Percentiles rank a stretch among this genome's conserved stretches.
Evolutionary conservation across 306 rosid species (phyloP).

Genomic region (Hippophae gyantsensis): DNA sequence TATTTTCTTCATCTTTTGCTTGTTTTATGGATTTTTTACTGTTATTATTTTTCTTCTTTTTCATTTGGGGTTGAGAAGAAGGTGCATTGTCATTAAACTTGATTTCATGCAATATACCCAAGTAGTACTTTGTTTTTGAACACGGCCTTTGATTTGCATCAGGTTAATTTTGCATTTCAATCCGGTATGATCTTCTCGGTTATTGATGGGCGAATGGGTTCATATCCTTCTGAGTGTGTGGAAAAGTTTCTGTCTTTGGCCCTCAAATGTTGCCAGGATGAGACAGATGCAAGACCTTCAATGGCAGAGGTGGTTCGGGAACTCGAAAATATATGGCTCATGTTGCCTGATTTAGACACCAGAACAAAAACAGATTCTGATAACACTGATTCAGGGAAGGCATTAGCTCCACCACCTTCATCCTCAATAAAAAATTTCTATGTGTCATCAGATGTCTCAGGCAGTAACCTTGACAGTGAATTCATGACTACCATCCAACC

Average conservation of each 20-base stretch:
- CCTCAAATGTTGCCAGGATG: not conserved
- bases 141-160: not conserved
- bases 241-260: not conserved
- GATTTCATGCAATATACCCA: no score
- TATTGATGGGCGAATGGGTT: not conserved
- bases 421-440: not conserved
- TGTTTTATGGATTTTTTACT: no score
- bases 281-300: not conserved
- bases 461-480: conserved; percentile 1
- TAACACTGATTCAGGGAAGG: not conserved
- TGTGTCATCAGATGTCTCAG: not conserved
- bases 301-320: conserved; percentile 3
- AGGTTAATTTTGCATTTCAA: not conserved
- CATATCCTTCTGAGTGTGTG: not conserved
- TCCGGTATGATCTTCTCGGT: not conserved
- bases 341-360: not conserved
- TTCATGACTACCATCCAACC: not conserved
- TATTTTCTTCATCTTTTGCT: no score
- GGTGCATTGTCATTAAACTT: no score
- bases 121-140: no score
- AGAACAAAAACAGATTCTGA: no score
- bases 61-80: no score
- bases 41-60: no score
- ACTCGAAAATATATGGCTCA: not conserved
- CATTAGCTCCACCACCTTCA: not conserved